Conservation (phyloP, 805 yeast species). For the Pichia gijzeniarum region DNA sequence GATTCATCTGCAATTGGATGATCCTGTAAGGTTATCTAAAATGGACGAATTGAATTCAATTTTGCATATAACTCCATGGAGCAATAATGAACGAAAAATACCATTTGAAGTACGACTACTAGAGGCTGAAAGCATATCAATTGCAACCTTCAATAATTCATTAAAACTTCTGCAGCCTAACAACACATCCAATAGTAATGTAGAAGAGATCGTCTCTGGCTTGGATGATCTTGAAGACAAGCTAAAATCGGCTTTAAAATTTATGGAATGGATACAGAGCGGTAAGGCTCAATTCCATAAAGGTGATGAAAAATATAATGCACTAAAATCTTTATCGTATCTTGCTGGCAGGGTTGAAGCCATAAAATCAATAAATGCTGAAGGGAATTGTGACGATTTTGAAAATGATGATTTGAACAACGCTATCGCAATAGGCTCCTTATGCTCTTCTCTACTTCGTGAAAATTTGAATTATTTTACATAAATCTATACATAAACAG, state of each 20-base stretch:
- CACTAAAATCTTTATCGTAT: conserved; percentile 13
- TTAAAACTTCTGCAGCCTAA: not conserved
- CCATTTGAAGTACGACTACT: not conserved
- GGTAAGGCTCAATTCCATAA: conserved; percentile 5
- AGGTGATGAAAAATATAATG: not conserved
- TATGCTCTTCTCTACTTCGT: conserved; percentile 5
- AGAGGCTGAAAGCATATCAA: not conserved
- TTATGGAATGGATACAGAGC: conserved; percentile 10
- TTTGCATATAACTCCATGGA: not conserved
- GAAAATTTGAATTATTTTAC: conserved; percentile 6
- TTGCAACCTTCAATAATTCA: conserved; percentile 1
- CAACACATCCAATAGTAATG: not conserved
- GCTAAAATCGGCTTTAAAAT: conserved; percentile 10
- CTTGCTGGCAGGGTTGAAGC: conserved; percentile 8
- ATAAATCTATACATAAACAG: not conserved
- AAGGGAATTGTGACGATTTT: not conserved
- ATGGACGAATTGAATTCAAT: not conserved
- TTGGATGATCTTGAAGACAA: conserved; percentile 6
- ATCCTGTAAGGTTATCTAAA: not conserved
- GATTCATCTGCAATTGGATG: not conserved
- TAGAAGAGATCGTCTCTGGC: not conserved
- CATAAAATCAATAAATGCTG: not conserved
- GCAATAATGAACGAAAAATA: not conserved
- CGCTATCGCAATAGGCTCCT: conserved; percentile 3
- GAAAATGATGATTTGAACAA: not conserved